A percentile compares a stretch with the other conserved stretches of the same genome.
These are phyloP conservation scores for Ganoderma multipileum DNA, from an alignment of 1,284 basidiomycete species.

Conservation along the genomic window DNA sequence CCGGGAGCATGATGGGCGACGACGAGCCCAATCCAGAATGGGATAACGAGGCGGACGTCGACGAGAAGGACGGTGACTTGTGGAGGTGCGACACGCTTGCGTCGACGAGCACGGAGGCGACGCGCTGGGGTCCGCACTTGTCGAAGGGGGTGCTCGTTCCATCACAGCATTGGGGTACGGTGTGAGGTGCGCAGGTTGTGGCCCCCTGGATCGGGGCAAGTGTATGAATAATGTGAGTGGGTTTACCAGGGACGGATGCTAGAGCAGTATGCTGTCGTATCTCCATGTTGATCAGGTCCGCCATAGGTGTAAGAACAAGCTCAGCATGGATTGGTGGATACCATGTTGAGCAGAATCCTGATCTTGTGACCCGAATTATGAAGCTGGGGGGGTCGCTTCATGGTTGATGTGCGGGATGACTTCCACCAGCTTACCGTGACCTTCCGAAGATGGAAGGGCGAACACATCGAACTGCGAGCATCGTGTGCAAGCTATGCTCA, in stretches of 20 bases:
- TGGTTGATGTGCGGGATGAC: no score
- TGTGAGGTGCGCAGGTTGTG: background rate
- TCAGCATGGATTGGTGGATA: background rate
- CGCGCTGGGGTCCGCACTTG: background rate
- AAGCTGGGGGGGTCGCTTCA: no score
- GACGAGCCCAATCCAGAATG: background rate
- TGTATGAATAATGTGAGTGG: background rate
- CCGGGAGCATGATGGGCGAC: background rate
- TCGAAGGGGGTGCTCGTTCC: background rate
- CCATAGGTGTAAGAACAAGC: background rate
- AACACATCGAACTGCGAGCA: background rate
- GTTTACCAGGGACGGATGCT: background rate
- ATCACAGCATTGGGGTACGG: background rate
- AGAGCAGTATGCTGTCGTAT: background rate
- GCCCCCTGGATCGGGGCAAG: background rate
- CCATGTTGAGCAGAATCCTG: background rate
- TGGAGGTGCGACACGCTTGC: background rate
- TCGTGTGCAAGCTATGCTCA: background rate
- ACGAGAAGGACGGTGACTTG: background rate
- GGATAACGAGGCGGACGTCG: conserved; percentile 9
- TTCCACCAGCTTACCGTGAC: no score
- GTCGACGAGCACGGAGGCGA: background rate
- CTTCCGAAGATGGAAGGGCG: no score
- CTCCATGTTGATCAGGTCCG: background rate
- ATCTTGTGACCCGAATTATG: no score